Conservation (phyloP, 768 basidiomycete species). For the Lentinula raphanica region DNA sequence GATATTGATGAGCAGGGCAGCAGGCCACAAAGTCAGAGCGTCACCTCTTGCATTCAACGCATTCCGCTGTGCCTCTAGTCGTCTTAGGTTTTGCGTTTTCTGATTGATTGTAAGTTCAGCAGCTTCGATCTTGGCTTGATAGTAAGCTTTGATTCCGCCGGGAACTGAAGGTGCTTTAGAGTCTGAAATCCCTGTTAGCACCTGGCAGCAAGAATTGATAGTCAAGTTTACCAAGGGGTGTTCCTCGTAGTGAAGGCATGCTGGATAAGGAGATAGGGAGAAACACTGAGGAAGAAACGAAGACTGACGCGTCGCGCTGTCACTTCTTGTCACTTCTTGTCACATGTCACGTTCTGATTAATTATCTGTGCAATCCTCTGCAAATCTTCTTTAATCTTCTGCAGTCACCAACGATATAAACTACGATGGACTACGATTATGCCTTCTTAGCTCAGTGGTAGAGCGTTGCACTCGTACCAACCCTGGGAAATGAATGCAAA, state of each 20-base stretch:
- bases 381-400: too few relatives aligned
- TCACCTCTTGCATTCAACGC: conserved; percentile 93
- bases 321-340: neutral
- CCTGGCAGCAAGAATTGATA: neutral
- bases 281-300: too few relatives aligned
- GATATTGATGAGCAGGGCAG: neutral
- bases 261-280: neutral
- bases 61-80: conserved; percentile 95
- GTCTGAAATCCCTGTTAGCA: neutral
- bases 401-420: too few relatives aligned
- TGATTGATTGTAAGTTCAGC: conserved; percentile 92
- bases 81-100: conserved; percentile 82
- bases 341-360: neutral
- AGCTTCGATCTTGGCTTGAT: conserved; percentile 92
- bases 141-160: conserved; percentile 82
- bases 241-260: conserved; percentile 1
- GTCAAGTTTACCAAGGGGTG: neutral
- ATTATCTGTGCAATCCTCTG: neutral
- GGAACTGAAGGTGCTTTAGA: conserved; percentile 20
- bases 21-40: conserved; percentile 15
- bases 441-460: conserved; percentile 6
- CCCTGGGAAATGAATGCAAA: neutral
- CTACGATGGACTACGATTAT: too few relatives aligned
- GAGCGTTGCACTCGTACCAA: neutral
- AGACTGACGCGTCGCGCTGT: conserved; percentile 4